Evolutionary conservation across 352 stramenopile genomes (phyloP), one percentile per base, ranked within the genome.

Genomic region (Globisporangium alternatum): DNA sequence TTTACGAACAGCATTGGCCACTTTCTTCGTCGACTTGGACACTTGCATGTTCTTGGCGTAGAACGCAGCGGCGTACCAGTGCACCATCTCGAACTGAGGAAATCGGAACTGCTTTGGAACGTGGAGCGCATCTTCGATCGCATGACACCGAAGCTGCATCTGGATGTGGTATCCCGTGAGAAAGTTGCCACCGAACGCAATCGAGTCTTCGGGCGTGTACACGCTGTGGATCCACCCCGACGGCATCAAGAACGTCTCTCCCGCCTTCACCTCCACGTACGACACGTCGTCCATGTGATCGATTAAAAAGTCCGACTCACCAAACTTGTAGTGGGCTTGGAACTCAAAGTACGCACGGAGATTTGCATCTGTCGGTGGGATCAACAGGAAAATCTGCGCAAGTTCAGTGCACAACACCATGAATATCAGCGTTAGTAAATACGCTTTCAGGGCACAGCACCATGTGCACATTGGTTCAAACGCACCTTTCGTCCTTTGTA

Each of bases 191-290:
- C 74, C 62, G 51, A 80, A 85, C 44, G 69, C 67, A 28, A 85
- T 75, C 47, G 71, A 73, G 53, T 85, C 76, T 45, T 79, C 64
- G 0, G 65, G 69, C 8, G 76, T 81, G 61, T 78, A 76, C 45
- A 78, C 71, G 0, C 74, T 70, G 48, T 82, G 76, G 28, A 85
- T 77, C 74, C 76, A 85, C 1, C 76, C 76, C 0, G 76, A 76
- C 0, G 76, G 76, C 25, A 85, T 56, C 51, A 85, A 47, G 44
- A 85, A 64, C 37, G 76, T 85, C 43, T 79, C 68, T 5, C 76
- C 74, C 3, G 56, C 70, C 12, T 55, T 48, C 45, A 85, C 67
- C 15, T 78, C 63, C 10, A 79, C 54, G 9, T 71, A 62, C 19
- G 65, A 60, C 30, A 72, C 78, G 13, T 71, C 68, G n/a, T 70